Conservation (phyloP, 1,284 basidiomycete species). For the Trametes sp. region DNA sequence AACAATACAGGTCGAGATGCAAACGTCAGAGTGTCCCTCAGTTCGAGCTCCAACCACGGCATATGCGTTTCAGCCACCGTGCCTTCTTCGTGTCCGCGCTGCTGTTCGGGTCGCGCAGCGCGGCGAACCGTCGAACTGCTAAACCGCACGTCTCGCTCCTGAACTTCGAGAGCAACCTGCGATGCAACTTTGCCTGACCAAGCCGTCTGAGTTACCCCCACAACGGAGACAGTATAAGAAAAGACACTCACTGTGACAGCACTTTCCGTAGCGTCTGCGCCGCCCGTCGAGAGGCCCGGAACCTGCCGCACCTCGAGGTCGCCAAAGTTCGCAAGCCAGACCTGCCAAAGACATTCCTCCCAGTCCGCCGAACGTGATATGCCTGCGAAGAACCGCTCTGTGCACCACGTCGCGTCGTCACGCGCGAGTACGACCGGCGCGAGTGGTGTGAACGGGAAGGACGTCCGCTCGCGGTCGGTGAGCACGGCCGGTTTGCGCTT, state of each 20-base stretch:
- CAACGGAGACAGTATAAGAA: neutral
- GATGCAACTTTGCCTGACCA: constrained; percentile 49
- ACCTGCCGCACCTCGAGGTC: constrained; percentile 41
- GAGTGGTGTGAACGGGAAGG: constrained; percentile 46
- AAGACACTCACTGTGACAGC: constrained; percentile 21
- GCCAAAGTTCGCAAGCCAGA: constrained; percentile 63
- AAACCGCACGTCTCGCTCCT: constrained; percentile 63
- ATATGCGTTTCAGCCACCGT: constrained; percentile 44
- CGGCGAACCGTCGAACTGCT: constrained; percentile 52
- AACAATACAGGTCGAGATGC: neutral
- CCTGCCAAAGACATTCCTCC: constrained; percentile 74
- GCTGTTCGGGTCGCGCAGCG: constrained; percentile 36
- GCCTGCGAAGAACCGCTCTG: constrained; percentile 60
- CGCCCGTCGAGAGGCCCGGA: constrained; percentile 21
- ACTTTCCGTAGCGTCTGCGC: neutral
- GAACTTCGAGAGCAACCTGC: constrained; percentile 54
- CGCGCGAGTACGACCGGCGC: constrained; percentile 57
- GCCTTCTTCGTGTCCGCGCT: constrained; percentile 38
- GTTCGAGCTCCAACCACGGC: constrained; percentile 37
- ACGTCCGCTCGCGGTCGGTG: constrained; percentile 40
- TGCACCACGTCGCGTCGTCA: constrained; percentile 66
- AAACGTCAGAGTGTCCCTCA: constrained; percentile 5
- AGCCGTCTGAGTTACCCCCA: neutral
- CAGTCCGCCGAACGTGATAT: constrained; percentile 59
- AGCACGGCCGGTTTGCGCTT: constrained; percentile 38